Conservation (phyloP, 129 eudicot species). For the Lactuca sativa region DNA sequence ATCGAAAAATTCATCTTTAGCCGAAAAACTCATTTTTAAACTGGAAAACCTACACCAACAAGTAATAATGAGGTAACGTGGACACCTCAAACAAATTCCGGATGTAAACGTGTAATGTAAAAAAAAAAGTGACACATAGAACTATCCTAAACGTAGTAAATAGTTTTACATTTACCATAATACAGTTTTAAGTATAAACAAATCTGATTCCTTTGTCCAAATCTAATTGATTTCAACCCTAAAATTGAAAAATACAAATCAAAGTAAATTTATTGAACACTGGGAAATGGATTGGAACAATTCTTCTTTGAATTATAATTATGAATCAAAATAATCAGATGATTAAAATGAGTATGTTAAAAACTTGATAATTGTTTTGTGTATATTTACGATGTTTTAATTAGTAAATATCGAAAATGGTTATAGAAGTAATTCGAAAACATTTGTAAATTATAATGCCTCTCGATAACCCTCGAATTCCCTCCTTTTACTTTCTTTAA, state of each 20-base stretch:
- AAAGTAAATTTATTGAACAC: neutral
- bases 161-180: neutral
- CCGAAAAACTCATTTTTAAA: too few species aligned
- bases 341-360: too few species aligned
- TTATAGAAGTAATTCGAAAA: neutral
- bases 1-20: too few species aligned
- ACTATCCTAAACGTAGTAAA: too few species aligned
- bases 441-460: neutral
- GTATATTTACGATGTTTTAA: too few species aligned
- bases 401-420: neutral
- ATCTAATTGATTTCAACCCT: neutral
- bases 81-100: too few species aligned
- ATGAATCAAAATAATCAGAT: too few species aligned
- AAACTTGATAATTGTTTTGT: too few species aligned
- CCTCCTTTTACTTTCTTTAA: constrained; percentile 40
- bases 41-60: too few species aligned
- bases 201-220: neutral
- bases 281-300: neutral
- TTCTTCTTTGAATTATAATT: too few species aligned
- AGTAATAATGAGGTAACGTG: too few species aligned
- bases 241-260: neutral
- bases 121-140: neutral
- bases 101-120: too few species aligned
- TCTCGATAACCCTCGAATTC: constrained; percentile 19
- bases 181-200: neutral